These are phyloP conservation scores for Colletotrichum sp. DNA, from an alignment of 2,329 filamentous ascomycete genomes.

Conservation along the genomic window DNA sequence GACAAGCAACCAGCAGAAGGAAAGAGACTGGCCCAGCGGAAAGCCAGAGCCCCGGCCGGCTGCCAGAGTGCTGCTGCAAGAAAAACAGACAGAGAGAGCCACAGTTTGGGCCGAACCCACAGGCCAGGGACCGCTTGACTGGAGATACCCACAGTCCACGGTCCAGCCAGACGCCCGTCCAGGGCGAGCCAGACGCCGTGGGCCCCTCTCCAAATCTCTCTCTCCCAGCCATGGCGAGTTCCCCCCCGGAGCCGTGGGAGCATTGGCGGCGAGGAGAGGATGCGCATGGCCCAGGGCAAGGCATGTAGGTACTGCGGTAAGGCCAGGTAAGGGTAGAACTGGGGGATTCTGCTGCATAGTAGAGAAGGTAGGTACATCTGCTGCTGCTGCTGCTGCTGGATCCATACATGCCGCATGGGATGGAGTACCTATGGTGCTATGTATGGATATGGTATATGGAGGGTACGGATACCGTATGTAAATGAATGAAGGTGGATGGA, in stretches of 20 bases:
- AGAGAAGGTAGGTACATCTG: neutral
- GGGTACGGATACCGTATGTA: neutral
- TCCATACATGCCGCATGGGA: neutral
- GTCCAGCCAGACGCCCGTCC: slow-evolving; percentile 17
- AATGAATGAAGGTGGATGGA: neutral
- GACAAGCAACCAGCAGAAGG: neutral
- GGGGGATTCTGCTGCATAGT: neutral
- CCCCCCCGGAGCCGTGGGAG: neutral
- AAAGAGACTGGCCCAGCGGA: neutral
- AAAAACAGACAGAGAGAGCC: neutral
- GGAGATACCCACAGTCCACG: slow-evolving; percentile 14
- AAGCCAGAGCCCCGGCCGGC: neutral
- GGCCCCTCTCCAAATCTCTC: slow-evolving; percentile 8
- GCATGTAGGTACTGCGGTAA: neutral
- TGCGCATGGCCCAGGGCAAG: neutral
- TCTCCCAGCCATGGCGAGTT: neutral
- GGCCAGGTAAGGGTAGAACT: neutral
- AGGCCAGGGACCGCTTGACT: neutral
- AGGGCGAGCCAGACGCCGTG: neutral
- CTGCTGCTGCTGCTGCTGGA: neutral
- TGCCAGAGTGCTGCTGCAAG: neutral
- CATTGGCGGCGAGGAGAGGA: neutral
- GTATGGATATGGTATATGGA: neutral
- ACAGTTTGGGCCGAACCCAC: neutral
- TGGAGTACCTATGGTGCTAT: neutral